phyloP scores from a whole-genome alignment of 2,329 filamentous ascomycete species.

The Xylariaceae sp. region DNA sequence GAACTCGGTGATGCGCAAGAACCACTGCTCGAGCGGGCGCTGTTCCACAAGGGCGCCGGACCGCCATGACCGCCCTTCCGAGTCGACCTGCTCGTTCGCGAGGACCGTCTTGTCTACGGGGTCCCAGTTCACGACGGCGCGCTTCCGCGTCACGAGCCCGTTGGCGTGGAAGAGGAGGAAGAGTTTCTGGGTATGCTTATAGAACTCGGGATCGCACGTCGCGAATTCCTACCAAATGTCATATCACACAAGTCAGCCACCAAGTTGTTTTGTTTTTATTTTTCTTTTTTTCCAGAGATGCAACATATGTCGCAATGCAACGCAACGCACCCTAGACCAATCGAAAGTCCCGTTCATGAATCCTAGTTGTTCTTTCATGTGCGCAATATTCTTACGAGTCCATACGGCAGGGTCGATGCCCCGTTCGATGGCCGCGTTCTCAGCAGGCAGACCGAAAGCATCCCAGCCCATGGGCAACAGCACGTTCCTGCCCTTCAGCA shows the following conservation, averaged over 20 bases:
- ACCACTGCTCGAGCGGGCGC: conserved; percentile 79
- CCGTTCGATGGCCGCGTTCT: conserved; percentile 83
- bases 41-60: conserved; percentile 82
- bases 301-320: too few species aligned
- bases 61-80: conserved; percentile 78
- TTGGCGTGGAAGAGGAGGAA: conserved; percentile 71
- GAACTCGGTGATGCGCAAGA: conserved; percentile 76
- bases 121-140: conserved; percentile 85
- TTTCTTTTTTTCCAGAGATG: too few species aligned
- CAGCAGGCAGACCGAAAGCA: conserved; percentile 82
- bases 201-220: conserved; percentile 80
- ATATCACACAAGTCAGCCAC: too few species aligned
- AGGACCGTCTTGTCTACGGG: conserved; percentile 84
- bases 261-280: too few species aligned
- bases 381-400: conserved; percentile 74
- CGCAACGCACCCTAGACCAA: conserved; percentile 66
- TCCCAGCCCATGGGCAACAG: conserved; percentile 94
- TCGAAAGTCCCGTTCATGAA: conserved; percentile 78
- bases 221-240: conserved; percentile 60
- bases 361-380: conserved; percentile 77
- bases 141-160: conserved; percentile 75
- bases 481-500: conserved; percentile 68
- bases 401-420: conserved; percentile 72
- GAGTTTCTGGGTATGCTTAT: conserved; percentile 82
- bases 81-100: conserved; percentile 90